Conservation (phyloP, 192 early-diverging fungal genomes). For the Coemansia sp. region DNA sequence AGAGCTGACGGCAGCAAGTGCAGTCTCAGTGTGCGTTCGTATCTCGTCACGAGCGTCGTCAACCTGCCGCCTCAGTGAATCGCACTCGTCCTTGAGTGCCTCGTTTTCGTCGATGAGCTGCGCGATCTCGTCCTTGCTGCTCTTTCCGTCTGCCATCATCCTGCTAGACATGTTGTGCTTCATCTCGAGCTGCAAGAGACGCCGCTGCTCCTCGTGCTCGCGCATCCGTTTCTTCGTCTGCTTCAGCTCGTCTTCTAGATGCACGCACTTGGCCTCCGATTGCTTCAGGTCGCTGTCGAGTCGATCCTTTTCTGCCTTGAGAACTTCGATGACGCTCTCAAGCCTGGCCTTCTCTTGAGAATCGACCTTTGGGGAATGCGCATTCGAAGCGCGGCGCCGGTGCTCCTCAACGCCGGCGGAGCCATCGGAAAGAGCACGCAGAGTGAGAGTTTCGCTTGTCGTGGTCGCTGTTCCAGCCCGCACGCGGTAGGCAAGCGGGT, state of each 20-base stretch:
- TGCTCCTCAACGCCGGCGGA: slow-evolving; percentile 12
- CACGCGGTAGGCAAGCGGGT: slow-evolving; percentile 18
- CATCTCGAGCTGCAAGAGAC: slow-evolving; percentile 31
- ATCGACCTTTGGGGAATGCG: neutral
- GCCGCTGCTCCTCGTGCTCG: slow-evolving; percentile 38
- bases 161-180: slow-evolving; percentile 22
- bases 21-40: slow-evolving; percentile 15
- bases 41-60: slow-evolving; percentile 18
- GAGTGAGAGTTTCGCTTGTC: slow-evolving; percentile 43
- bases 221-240: slow-evolving; percentile 18
- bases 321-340: slow-evolving; percentile 4
- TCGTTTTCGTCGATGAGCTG: slow-evolving; percentile 32
- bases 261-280: slow-evolving; percentile 13
- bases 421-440: slow-evolving; percentile 40
- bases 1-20: slow-evolving; percentile 24
- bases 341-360: neutral
- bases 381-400: neutral
- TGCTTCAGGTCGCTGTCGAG: slow-evolving; percentile 12
- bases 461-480: slow-evolving; percentile 44
- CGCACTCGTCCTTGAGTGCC: slow-evolving; percentile 35
- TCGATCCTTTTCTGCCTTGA: slow-evolving; percentile 13
- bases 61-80: slow-evolving; percentile 28
- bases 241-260: slow-evolving; percentile 21
- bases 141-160: slow-evolving; percentile 13
- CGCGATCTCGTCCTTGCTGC: slow-evolving; percentile 21